These are phyloP conservation scores for Neonectria magnoliae DNA, from an alignment of 2,329 filamentous ascomycete species.

Conservation along the genomic window DNA sequence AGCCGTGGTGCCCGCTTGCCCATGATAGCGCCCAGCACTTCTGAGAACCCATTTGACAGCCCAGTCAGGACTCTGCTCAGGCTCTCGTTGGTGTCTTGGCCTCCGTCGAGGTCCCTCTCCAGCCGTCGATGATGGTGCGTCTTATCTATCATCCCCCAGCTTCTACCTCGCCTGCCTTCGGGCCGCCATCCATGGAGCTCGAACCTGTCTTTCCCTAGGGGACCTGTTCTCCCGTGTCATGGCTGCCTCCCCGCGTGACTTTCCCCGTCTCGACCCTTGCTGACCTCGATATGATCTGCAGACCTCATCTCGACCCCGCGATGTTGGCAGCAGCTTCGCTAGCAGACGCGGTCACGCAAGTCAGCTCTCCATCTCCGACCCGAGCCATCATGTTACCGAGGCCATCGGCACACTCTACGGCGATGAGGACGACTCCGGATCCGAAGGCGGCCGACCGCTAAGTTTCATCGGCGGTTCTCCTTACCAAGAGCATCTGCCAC, in stretches of 20 bases:
- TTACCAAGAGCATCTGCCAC: constrained; percentile 61
- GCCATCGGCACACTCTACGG: constrained; percentile 92
- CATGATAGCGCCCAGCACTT: constrained; percentile 43
- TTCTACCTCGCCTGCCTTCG: constrained; percentile 8
- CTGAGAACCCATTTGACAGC: constrained; percentile 37
- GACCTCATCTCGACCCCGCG: constrained; percentile 68
- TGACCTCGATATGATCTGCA: constrained; percentile 45
- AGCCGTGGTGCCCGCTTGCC: constrained; percentile 40
- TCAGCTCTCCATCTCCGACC: constrained; percentile 80
- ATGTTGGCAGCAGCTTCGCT: constrained; percentile 66
- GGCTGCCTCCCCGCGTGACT: constrained; percentile 9
- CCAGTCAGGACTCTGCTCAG: constrained; percentile 40
- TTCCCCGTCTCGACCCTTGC: constrained; percentile 33
- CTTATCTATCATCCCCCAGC: constrained; percentile 30
- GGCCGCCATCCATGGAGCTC: constrained; percentile 4
- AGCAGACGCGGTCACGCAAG: constrained; percentile 67
- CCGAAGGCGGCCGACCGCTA: constrained; percentile 68
- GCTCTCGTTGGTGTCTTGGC: constrained; percentile 47
- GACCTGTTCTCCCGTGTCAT: constrained; percentile 13
- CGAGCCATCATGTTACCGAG: constrained; percentile 93
- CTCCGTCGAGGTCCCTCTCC: constrained; percentile 49
- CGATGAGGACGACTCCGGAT: constrained; percentile 73
- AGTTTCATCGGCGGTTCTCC: constrained; percentile 74
- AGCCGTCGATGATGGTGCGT: constrained; percentile 63
- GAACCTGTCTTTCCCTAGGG: background rate